Evolutionary conservation across 1,139 yeast genomes (phyloP).

Genomic region (Diutina ranongensis): DNA sequence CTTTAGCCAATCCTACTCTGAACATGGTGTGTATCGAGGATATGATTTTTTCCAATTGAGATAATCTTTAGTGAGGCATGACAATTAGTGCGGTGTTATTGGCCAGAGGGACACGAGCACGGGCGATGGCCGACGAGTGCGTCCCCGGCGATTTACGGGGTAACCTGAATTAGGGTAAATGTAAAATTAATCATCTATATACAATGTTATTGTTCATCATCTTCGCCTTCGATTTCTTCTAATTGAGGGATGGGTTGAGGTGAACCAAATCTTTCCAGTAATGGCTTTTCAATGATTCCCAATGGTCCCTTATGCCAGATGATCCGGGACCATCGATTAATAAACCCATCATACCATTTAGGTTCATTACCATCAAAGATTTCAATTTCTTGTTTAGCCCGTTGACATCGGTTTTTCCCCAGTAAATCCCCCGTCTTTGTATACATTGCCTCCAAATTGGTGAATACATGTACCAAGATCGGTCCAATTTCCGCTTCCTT

Average conservation of each 20-base stretch:
- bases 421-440: constrained; percentile 16
- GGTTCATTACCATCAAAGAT: constrained; percentile 13
- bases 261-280: constrained; percentile 29
- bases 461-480: constrained; percentile 21
- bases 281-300: constrained; percentile 31
- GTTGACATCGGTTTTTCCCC: constrained; percentile 20
- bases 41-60: background rate
- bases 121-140: no score
- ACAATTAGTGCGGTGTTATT: background rate
- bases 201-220: constrained; percentile 15
- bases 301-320: constrained; percentile 32
- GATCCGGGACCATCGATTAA: constrained; percentile 26
- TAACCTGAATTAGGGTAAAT: background rate
- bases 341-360: constrained; percentile 26
- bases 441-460: constrained; percentile 28
- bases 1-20: constrained; percentile 5
- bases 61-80: background rate
- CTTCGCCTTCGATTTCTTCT: constrained; percentile 35
- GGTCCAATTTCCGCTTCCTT: constrained; percentile 20
- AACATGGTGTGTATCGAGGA: background rate
- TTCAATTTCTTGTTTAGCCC: constrained; percentile 15
- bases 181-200: background rate
- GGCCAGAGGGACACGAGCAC: background rate
- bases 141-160: no score
- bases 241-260: constrained; percentile 23